Conservation (phyloP, 75 land plant species). For the Cupressus sempervirens region DNA sequence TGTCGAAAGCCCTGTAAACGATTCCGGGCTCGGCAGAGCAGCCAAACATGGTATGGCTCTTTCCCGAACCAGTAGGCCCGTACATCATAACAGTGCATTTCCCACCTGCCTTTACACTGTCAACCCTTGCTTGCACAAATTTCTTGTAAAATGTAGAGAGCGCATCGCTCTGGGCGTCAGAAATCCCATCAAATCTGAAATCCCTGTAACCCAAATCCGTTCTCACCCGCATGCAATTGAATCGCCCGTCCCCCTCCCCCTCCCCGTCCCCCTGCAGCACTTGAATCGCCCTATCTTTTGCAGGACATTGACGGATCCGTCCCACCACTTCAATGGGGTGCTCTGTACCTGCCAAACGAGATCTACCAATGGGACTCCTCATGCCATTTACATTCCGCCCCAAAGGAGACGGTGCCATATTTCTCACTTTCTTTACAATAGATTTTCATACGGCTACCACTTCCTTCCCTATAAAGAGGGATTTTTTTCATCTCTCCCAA, state of each 20-base stretch:
- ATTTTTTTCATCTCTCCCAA: background rate
- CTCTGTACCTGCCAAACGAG: slow-evolving; percentile 28
- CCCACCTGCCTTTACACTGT: slow-evolving; percentile 61
- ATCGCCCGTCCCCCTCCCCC: no score
- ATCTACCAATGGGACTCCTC: slow-evolving; percentile 3
- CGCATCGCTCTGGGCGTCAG: slow-evolving; percentile 65
- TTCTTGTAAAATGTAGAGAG: slow-evolving; percentile 66
- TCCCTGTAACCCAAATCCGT: slow-evolving; percentile 86
- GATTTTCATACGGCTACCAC: background rate
- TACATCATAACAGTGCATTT: slow-evolving; percentile 98
- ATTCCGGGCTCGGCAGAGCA: slow-evolving; percentile 77
- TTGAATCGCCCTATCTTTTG: slow-evolving; percentile 35
- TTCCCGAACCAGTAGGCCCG: slow-evolving; percentile 97
- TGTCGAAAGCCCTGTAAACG: slow-evolving; percentile 73
- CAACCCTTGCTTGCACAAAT: slow-evolving; percentile 71
- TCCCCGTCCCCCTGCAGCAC: slow-evolving; percentile 42
- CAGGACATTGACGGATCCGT: slow-evolving; percentile 64
- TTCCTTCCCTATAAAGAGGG: background rate
- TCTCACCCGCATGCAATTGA: slow-evolving; percentile 29
- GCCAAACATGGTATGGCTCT: slow-evolving; percentile 99
- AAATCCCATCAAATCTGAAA: slow-evolving; percentile 85
- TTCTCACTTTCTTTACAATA: background rate
- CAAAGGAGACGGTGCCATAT: slow-evolving; percentile 9
- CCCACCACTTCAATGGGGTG: slow-evolving; percentile 91
- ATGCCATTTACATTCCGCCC: background rate